Conservation (phyloP, 2,329 filamentous ascomycete species). For the Coniochaeta sp. region DNA sequence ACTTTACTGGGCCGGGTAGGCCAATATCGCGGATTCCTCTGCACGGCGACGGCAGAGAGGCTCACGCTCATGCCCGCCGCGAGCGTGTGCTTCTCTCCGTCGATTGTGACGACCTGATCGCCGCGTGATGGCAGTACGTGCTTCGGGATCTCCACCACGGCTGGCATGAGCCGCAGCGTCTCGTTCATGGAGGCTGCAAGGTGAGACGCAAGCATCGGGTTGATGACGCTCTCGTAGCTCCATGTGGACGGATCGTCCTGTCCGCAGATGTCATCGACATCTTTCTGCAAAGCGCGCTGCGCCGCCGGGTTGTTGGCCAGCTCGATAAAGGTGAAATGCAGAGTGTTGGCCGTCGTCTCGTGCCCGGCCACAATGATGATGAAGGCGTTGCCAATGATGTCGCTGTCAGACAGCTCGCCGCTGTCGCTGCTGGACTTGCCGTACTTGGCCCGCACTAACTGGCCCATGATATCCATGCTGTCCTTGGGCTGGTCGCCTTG, state of each 20-base stretch:
- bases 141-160: constrained; percentile 68
- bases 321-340: constrained; percentile 64
- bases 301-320: constrained; percentile 58
- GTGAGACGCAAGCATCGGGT: constrained; percentile 60
- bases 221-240: constrained; percentile 64
- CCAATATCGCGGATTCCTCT: constrained; percentile 70
- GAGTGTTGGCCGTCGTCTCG: constrained; percentile 69
- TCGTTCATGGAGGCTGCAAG: constrained; percentile 72
- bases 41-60: constrained; percentile 47
- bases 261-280: constrained; percentile 60
- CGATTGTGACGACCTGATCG: constrained; percentile 51
- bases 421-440: constrained; percentile 14
- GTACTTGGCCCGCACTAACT: constrained; percentile 37
- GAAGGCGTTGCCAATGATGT: constrained; percentile 68
- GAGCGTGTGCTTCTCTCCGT: constrained; percentile 50
- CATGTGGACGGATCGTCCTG: constrained; percentile 50
- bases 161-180: constrained; percentile 64
- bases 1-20: constrained; percentile 41
- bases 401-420: constrained; percentile 43
- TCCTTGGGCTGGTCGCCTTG: constrained; percentile 25
- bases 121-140: constrained; percentile 32
- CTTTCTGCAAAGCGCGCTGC: constrained; percentile 60
- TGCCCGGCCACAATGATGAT: constrained; percentile 67
- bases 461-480: constrained; percentile 46
- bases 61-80: constrained; percentile 50